A percentile compares a stretch with the other conserved stretches of the same genome.
phyloP scores from a whole-genome alignment of 768 basidiomycete genomes.

The Boletus sensibilis region DNA sequence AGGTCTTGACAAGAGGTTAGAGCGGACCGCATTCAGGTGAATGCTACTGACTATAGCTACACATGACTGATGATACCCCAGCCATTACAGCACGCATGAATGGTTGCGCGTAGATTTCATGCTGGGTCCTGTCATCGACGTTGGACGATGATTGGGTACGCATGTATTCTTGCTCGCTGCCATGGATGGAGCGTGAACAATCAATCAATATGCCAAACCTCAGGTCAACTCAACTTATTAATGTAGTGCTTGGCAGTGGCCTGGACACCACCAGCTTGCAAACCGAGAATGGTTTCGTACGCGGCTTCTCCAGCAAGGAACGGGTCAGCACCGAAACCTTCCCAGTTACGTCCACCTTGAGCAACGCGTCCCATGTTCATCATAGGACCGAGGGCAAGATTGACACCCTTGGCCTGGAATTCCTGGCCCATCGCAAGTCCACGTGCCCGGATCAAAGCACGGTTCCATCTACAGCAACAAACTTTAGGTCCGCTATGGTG shows the following conservation, averaged over 20 bases:
- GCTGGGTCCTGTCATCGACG: constrained; percentile 45
- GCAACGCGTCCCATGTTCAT: constrained; percentile 85
- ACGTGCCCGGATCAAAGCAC: constrained; percentile 70
- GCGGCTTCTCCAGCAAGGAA: constrained; percentile 77
- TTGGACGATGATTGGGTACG: constrained; percentile 36
- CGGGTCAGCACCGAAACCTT: constrained; percentile 93
- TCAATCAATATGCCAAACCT: not conserved
- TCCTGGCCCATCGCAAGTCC: constrained; percentile 81
- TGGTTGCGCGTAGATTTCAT: constrained; percentile 58
- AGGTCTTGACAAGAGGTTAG: constrained; percentile 36
- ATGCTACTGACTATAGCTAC: constrained; percentile 47
- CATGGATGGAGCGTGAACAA: not conserved
- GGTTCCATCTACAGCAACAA: constrained; percentile 58
- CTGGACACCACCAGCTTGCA: constrained; percentile 81
- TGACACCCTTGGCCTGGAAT: constrained; percentile 79
- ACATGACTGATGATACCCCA: constrained; percentile 66
- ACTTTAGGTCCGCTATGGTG: not conserved
- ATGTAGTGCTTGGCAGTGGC: constrained; percentile 85
- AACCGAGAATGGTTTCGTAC: constrained; percentile 76
- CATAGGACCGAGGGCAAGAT: constrained; percentile 78
- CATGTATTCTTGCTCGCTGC: constrained; percentile 38
- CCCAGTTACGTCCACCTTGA: constrained; percentile 87
- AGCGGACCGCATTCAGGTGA: not conserved
- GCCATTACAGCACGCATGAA: constrained; percentile 62
- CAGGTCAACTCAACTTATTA: constrained; percentile 52